Evolutionary conservation across 1,284 basidiomycete species (phyloP), one percentile per base, ranked within the genome.

Genomic region (Amylostereum areolatum): DNA sequence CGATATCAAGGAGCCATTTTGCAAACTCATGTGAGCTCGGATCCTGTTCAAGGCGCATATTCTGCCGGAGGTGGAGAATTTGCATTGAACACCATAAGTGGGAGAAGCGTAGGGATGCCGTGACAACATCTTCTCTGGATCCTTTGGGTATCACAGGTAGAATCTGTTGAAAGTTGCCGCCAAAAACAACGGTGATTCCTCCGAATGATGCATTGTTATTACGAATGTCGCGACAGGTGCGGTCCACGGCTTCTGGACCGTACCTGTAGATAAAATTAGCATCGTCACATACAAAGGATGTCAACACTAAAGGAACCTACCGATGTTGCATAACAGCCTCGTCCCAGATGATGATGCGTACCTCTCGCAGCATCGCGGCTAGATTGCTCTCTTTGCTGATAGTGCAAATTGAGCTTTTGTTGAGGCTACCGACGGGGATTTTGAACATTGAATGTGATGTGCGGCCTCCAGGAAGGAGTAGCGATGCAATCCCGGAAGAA

Each of bases 401-500:
- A 1, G 41, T 42, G 51, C 67, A 71, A 6, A 43, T 48, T 7
- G 58, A 58, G 7, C 51, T 50, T 3, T 43, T 33, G 1, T 27
- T 49, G 8, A 54, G 50, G n/a, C 27, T n/a, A 18, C 51, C 40
- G 9, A 58, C 39, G n/a, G 75, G 73, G 29, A 77, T 73, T 41
- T 70, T 68, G 62, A 74, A 74, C 2, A 52, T 52, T 1, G 71
- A 75, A 54, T 75, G 69, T 3, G 71, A 63, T 37, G 73, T 78
- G 1, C 63, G 57, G 1, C 74, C 73, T 24, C 70, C 70, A 3
- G 41, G 54, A 0, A 75, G 47, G 0, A 77, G 59, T 1, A 76
- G 58, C 3, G 72, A 60, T 12, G 75, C 65, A 46, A 77, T 71
- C 0, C 74, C 74, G 5, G 71, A 74, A 3, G 73, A 75, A 10